Conservation (phyloP, 768 basidiomycete species). For the Melanogaster broomeanus region DNA sequence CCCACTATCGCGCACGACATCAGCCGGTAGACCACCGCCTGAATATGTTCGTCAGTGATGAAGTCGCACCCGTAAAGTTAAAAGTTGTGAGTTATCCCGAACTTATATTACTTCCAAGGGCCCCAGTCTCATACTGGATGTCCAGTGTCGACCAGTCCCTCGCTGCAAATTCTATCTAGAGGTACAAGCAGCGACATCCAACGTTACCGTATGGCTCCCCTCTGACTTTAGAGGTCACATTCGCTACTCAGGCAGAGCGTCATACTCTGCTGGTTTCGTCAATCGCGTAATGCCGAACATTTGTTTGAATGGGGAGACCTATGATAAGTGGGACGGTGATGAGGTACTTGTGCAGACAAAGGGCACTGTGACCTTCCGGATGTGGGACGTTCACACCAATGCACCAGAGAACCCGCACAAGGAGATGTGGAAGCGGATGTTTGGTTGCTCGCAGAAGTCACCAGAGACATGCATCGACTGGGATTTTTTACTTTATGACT, state of each 20-base stretch:
- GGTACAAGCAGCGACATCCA: slow-evolving; percentile 62
- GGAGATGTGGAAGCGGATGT: slow-evolving; percentile 65
- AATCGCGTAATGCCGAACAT: slow-evolving; percentile 64
- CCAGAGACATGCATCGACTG: slow-evolving; percentile 63
- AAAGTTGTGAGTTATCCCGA: slow-evolving; percentile 61
- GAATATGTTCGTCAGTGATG: slow-evolving; percentile 63
- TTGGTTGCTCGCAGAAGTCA: slow-evolving; percentile 55
- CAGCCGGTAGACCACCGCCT: slow-evolving; percentile 74
- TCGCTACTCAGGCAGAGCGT: slow-evolving; percentile 48
- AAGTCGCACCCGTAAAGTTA: slow-evolving; percentile 57
- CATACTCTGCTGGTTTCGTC: slow-evolving; percentile 71
- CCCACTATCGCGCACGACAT: slow-evolving; percentile 75
- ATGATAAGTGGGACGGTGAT: slow-evolving; percentile 47
- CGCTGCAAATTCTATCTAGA: slow-evolving; percentile 64
- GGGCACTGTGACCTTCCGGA: slow-evolving; percentile 66
- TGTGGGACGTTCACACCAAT: slow-evolving; percentile 76
- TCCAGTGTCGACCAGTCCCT: slow-evolving; percentile 57
- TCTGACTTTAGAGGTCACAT: slow-evolving; percentile 78
- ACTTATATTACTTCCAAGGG: neutral
- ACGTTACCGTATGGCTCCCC: slow-evolving; percentile 76
- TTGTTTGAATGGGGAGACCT: slow-evolving; percentile 44
- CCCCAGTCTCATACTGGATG: slow-evolving; percentile 4
- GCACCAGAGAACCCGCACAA: slow-evolving; percentile 62
- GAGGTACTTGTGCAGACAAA: slow-evolving; percentile 62
- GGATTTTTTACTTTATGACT: slow-evolving; percentile 80